Conservation (phyloP, 2,329 filamentous ascomycete genomes). For the Diaporthe ampelina region DNA sequence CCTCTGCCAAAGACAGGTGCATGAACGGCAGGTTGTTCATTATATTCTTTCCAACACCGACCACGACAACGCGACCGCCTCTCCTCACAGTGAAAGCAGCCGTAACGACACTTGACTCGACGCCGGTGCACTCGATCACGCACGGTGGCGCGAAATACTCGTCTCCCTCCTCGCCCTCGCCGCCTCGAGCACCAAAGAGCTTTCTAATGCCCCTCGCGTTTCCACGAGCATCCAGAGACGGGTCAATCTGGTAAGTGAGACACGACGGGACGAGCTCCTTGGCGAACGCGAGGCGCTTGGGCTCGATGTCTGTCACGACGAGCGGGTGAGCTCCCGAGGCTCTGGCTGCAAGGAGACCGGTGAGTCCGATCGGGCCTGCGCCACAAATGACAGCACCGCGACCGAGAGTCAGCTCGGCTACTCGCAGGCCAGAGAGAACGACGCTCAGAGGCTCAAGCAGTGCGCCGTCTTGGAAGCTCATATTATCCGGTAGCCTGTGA, state of each 20-base stretch:
- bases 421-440: slow-evolving; percentile 71
- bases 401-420: slow-evolving; percentile 67
- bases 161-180: slow-evolving; percentile 46
- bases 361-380: slow-evolving; percentile 74
- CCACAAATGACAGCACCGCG: slow-evolving; percentile 70
- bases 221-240: slow-evolving; percentile 58
- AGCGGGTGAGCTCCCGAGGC: slow-evolving; percentile 75
- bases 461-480: slow-evolving; percentile 71
- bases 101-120: slow-evolving; percentile 73
- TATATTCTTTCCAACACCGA: slow-evolving; percentile 72
- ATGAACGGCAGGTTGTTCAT: slow-evolving; percentile 79
- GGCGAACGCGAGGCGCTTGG: slow-evolving; percentile 68
- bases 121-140: slow-evolving; percentile 76
- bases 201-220: slow-evolving; percentile 66
- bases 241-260: slow-evolving; percentile 67
- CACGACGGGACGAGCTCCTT: slow-evolving; percentile 68
- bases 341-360: slow-evolving; percentile 68
- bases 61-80: slow-evolving; percentile 73
- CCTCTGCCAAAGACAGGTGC: slow-evolving; percentile 74
- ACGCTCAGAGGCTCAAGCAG: slow-evolving; percentile 76
- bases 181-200: slow-evolving; percentile 60
- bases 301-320: slow-evolving; percentile 74
- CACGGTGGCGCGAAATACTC: slow-evolving; percentile 71
- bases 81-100: slow-evolving; percentile 69
- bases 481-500: slow-evolving; percentile 63